phyloP scores from a whole-genome alignment of 768 basidiomycete genomes.

The Coprinopsis cinerea region DNA sequence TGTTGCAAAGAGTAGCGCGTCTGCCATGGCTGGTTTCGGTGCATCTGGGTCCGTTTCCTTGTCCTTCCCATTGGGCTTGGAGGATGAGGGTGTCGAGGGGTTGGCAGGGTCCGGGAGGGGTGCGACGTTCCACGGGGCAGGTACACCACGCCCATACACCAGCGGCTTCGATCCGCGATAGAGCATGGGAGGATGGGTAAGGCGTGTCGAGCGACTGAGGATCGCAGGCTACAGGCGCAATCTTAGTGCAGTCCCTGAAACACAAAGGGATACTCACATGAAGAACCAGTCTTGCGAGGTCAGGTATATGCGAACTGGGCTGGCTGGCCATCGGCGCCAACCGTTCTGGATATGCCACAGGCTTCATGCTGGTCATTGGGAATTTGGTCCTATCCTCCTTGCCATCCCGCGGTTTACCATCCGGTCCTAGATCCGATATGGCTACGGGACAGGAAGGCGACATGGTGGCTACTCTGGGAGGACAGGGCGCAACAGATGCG shows the following conservation, averaged over 20 bases:
- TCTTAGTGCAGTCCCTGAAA: neutral
- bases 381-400: slow-evolving; percentile 48
- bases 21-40: slow-evolving; percentile 35
- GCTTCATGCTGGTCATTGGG: slow-evolving; percentile 41
- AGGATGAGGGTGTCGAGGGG: slow-evolving; percentile 25
- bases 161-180: slow-evolving; percentile 44
- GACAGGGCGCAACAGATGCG: slow-evolving; percentile 49
- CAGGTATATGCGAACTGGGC: slow-evolving; percentile 60
- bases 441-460: slow-evolving; percentile 63
- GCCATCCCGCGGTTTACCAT: slow-evolving; percentile 25
- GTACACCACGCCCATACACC: slow-evolving; percentile 41
- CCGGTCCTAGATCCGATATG: slow-evolving; percentile 22
- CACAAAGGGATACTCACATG: slow-evolving; percentile 44
- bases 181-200: slow-evolving; percentile 62
- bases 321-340: slow-evolving; percentile 61
- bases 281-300: slow-evolving; percentile 59
- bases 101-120: slow-evolving; percentile 25
- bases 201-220: slow-evolving; percentile 51
- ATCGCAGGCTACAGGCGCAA: slow-evolving; percentile 41
- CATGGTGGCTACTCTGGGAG: slow-evolving; percentile 57
- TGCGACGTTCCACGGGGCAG: slow-evolving; percentile 50
- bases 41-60: slow-evolving; percentile 23
- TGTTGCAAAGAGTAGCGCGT: slow-evolving; percentile 49
- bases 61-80: slow-evolving; percentile 25
- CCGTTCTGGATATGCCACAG: slow-evolving; percentile 39